Percentiles rank a stretch among this genome's conserved stretches.
These are phyloP conservation scores for Tagetes erecta DNA, from an alignment of 129 eudicot genomes.

Conservation along the genomic window DNA sequence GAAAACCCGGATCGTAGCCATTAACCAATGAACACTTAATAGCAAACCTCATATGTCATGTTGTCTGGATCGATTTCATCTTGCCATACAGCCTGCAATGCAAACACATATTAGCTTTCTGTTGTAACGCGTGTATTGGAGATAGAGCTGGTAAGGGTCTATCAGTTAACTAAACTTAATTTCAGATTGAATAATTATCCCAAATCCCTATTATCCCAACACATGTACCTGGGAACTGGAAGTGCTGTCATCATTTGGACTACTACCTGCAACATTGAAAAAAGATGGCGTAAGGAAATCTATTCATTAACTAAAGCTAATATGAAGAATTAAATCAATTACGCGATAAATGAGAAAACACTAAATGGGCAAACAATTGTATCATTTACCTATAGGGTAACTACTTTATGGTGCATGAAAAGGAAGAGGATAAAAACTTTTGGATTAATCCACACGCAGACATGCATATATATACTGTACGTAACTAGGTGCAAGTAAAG, in stretches of 20 bases:
- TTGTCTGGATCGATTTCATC: constrained; percentile 82
- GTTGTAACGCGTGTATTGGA: background rate
- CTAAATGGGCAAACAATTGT: background rate
- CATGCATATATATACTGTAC: background rate
- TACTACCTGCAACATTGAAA: constrained; percentile 50
- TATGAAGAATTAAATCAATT: background rate
- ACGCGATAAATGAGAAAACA: background rate
- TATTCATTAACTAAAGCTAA: constrained; percentile 16
- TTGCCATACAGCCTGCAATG: constrained; percentile 64
- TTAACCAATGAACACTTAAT: background rate
- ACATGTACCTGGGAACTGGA: constrained; percentile 56
- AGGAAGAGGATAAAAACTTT: too few species aligned
- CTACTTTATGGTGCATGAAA: background rate
- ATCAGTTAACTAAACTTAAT: background rate
- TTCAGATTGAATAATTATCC: constrained; percentile 13
- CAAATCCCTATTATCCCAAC: background rate
- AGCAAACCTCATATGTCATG: constrained; percentile 90
- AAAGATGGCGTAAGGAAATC: constrained; percentile 20
- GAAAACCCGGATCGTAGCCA: background rate
- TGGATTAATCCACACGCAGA: background rate
- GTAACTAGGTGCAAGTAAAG: background rate
- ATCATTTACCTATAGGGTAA: background rate
- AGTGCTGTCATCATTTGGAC: constrained; percentile 49
- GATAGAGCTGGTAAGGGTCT: background rate
- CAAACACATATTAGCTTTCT: constrained; percentile 9